Conservation (phyloP, 2,329 filamentous ascomycete genomes). For the Ascochyta lentis region DNA sequence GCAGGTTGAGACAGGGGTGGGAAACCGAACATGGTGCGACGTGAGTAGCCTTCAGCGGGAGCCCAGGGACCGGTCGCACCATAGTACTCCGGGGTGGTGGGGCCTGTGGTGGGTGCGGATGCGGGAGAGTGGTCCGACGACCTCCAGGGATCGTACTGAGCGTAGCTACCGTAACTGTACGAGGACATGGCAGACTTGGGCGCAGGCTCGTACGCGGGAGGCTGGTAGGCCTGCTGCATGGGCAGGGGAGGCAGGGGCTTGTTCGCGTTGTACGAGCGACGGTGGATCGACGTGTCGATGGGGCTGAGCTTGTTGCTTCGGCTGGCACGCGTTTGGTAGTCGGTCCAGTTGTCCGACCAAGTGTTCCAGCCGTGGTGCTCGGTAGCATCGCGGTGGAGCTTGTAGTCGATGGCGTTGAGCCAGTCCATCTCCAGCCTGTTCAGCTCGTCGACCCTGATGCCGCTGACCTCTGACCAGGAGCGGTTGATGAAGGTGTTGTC, state of each 20-base stretch:
- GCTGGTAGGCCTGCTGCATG: constrained; percentile 50
- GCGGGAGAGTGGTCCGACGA: constrained; percentile 57
- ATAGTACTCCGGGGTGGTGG: constrained; percentile 62
- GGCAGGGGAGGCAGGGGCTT: constrained; percentile 53
- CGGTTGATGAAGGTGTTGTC: constrained; percentile 98
- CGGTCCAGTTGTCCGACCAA: constrained; percentile 72
- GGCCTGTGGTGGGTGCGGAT: constrained; percentile 61
- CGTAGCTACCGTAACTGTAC: constrained; percentile 45
- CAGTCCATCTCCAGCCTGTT: constrained; percentile 88
- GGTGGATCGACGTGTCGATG: constrained; percentile 69
- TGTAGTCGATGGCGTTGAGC: constrained; percentile 82
- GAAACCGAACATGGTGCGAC: constrained; percentile 52
- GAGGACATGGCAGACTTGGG: constrained; percentile 47
- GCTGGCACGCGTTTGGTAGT: constrained; percentile 60
- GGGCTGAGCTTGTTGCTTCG: constrained; percentile 60
- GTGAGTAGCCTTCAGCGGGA: constrained; percentile 52
- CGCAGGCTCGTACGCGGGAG: constrained; percentile 42
- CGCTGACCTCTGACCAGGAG: constrained; percentile 94
- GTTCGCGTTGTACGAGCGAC: constrained; percentile 54
- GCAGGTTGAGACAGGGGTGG: constrained; percentile 46
- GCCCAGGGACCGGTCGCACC: constrained; percentile 57
- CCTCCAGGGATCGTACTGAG: constrained; percentile 53
- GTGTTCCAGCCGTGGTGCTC: constrained; percentile 73
- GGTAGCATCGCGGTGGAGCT: constrained; percentile 84
- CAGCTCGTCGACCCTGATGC: constrained; percentile 81